A percentile compares a stretch with the other conserved stretches of the same genome.
These are phyloP conservation scores for Cystobasidium sp. DNA, from an alignment of 1,284 basidiomycete genomes.

Conservation along the genomic window DNA sequence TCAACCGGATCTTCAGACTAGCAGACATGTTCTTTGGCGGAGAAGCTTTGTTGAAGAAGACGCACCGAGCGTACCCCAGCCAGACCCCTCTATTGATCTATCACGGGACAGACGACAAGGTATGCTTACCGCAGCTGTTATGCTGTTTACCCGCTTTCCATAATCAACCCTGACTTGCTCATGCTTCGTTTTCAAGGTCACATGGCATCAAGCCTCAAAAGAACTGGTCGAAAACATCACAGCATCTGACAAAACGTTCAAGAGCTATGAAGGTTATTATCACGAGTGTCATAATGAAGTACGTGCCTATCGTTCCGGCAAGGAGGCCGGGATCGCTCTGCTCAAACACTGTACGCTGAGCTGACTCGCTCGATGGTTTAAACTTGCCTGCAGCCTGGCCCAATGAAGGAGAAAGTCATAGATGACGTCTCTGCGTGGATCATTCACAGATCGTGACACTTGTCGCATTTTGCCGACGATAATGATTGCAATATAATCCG, in stretches of 20 bases:
- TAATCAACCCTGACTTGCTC: background rate
- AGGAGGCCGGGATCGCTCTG: background rate
- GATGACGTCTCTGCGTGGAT: slow-evolving; percentile 38
- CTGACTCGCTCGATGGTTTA: background rate
- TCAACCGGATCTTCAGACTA: slow-evolving; percentile 46
- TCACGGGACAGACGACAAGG: slow-evolving; percentile 57
- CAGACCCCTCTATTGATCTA: slow-evolving; percentile 55
- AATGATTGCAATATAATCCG: background rate
- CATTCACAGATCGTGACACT: background rate
- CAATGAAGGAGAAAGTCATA: slow-evolving; percentile 37
- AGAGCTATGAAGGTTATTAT: slow-evolving; percentile 38
- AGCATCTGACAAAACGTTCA: slow-evolving; percentile 39
- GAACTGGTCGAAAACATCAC: slow-evolving; percentile 42
- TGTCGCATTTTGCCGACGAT: background rate
- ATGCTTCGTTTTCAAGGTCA: slow-evolving; percentile 9
- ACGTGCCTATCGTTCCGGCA: background rate
- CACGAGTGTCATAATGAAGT: slow-evolving; percentile 43
- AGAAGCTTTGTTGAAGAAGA: slow-evolving; percentile 50
- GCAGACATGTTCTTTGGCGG: slow-evolving; percentile 51
- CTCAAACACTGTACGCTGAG: too few species aligned
- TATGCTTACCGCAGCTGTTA: too few species aligned
- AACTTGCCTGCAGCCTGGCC: slow-evolving; percentile 22
- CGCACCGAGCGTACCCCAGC: slow-evolving; percentile 55
- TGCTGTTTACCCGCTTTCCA: too few species aligned
- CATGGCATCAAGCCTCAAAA: slow-evolving; percentile 23